Evolutionary conservation across 1,139 yeast species (phyloP).

Genomic region (Saccharomyces hybrid): DNA sequence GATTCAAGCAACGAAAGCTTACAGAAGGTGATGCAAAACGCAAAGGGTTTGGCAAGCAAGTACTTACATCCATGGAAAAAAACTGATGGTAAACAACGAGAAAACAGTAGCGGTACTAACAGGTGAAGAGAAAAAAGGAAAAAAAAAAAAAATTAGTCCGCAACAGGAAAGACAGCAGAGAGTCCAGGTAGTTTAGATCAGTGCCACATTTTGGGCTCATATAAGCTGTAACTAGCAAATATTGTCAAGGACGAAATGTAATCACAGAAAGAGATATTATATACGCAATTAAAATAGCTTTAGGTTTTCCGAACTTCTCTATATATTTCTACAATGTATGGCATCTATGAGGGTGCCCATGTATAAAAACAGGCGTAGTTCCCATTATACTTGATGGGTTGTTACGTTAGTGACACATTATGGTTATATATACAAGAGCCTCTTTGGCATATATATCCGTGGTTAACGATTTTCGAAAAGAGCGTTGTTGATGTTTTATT

Average conservation of each 20-base stretch:
- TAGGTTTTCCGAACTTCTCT: background rate
- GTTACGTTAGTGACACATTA: background rate
- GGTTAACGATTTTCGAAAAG: background rate
- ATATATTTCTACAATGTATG: background rate
- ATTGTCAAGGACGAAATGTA: background rate
- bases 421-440: background rate
- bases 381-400: background rate
- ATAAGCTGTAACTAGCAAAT: background rate
- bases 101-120: slow-evolving; percentile 3
- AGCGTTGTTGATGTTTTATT: background rate
- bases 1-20: slow-evolving; percentile 13
- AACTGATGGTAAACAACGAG: slow-evolving; percentile 8
- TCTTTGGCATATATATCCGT: background rate
- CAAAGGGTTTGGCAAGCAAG: slow-evolving; percentile 21
- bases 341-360: background rate
- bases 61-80: slow-evolving; percentile 20
- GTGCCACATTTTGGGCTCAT: background rate
- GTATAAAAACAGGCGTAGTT: background rate
- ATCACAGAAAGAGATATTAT: background rate
- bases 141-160: background rate
- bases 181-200: background rate
- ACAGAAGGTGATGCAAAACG: slow-evolving; percentile 19
- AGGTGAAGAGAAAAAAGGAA: background rate
- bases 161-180: background rate
- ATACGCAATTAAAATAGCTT: background rate